Conservation (phyloP, 2,329 filamentous ascomycete genomes). For the Xylogone sp. region DNA sequence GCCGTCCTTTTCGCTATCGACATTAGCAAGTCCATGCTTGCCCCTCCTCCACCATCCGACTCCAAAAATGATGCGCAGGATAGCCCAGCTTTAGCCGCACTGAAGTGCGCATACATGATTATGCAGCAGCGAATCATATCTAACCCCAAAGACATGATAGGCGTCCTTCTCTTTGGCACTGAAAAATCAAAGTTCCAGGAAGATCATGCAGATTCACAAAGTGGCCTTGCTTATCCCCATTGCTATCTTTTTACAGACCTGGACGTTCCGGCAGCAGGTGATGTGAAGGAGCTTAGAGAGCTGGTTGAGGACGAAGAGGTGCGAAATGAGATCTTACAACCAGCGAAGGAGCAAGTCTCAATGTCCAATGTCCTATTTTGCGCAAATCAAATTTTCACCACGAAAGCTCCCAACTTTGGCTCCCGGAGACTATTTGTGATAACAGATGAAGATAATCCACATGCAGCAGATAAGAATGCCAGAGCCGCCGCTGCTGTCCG, state of each 20-base stretch:
- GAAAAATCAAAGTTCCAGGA: conserved; percentile 76
- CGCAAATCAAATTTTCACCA: conserved; percentile 94
- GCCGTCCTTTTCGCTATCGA: conserved; percentile 97
- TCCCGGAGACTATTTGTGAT: conserved; percentile 93
- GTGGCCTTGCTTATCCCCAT: conserved; percentile 71
- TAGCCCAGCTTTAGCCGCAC: conserved; percentile 74
- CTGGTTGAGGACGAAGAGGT: conserved; percentile 78
- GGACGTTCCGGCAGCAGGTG: conserved; percentile 79
- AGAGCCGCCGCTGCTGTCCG: conserved; percentile 77
- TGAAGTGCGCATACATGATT: conserved; percentile 90
- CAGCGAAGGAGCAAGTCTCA: conserved; percentile 64
- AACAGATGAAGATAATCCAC: conserved; percentile 89
- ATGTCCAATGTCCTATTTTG: conserved; percentile 93
- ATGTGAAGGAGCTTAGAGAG: conserved; percentile 75
- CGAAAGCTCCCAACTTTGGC: conserved; percentile 88
- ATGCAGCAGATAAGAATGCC: conserved; percentile 65
- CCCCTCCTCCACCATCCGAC: conserved; percentile 55
- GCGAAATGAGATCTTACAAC: conserved; percentile 62
- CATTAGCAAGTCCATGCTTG: conserved; percentile 83
- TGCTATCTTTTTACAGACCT: conserved; percentile 90
- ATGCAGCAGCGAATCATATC: conserved; percentile 99
- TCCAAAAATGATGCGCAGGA: conserved; percentile 76
- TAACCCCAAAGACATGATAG: conserved; percentile 95
- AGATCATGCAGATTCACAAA: conserved; percentile 53
- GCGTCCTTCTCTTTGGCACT: conserved; percentile 87